These are phyloP conservation scores for Globisporangium cederbergense DNA, from an alignment of 352 stramenopile species.

Conservation along the genomic window DNA sequence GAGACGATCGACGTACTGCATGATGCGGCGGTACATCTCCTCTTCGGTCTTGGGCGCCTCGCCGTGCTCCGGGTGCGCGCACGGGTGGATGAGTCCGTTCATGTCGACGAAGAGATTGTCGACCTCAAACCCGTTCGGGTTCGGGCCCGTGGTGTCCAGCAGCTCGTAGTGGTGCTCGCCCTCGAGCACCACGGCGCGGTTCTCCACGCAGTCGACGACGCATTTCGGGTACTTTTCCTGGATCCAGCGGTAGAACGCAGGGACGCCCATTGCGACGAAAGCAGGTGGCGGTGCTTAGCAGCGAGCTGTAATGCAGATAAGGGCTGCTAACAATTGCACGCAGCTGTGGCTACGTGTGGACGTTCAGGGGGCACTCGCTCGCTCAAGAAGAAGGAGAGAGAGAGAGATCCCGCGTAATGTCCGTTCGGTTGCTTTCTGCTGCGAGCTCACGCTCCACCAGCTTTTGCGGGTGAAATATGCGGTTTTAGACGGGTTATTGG, in stretches of 20 bases:
- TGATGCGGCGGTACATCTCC: conserved; percentile 98
- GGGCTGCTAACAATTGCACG: background rate
- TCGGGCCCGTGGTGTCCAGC: conserved; percentile 78
- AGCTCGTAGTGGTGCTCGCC: conserved; percentile 81
- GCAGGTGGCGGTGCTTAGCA: background rate
- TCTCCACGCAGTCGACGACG: conserved; percentile 88
- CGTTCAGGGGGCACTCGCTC: background rate
- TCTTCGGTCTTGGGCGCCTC: conserved; percentile 92
- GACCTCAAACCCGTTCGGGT: conserved; percentile 93
- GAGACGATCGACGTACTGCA: conserved; percentile 96
- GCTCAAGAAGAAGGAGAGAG: background rate
- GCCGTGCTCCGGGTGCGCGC: conserved; percentile 94
- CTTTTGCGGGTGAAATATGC: too few relatives aligned
- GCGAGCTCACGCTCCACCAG: background rate
- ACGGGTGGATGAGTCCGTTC: conserved; percentile 99
- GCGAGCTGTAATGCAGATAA: background rate
- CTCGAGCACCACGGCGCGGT: conserved; percentile 70
- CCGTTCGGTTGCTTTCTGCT: conserved; percentile 3
- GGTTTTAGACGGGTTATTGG: too few relatives aligned
- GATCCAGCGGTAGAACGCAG: conserved; percentile 99
- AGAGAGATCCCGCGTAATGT: conserved; percentile 19
- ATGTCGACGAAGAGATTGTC: conserved; percentile 99
- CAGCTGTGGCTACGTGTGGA: background rate
- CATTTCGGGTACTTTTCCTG: conserved; percentile 99
- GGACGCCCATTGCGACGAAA: conserved; percentile 91